phyloP scores from a whole-genome alignment of 164 flowering plant species.

The Magnolia kwangsiensis region DNA sequence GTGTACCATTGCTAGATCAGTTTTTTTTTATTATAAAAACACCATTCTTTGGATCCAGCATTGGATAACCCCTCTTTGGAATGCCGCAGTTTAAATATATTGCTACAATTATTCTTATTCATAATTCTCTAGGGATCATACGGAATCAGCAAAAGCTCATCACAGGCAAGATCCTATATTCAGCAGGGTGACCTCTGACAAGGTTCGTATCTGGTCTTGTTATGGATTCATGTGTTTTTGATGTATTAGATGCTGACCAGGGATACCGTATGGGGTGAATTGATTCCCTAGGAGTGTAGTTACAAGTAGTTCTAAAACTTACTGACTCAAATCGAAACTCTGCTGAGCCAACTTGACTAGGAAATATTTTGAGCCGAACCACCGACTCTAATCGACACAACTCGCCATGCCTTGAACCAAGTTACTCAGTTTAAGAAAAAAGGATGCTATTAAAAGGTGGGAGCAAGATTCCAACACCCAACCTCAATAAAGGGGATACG shows the following conservation, averaged over 20 bases:
- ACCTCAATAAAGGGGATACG: too few species aligned
- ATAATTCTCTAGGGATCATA: conserved; percentile 20
- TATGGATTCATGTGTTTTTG: neutral
- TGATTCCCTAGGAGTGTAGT: neutral
- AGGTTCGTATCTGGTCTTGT: conserved; percentile 30
- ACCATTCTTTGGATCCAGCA: neutral
- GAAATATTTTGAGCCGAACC: too few species aligned
- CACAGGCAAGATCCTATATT: conserved; percentile 19
- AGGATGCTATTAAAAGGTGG: too few species aligned
- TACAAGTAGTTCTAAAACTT: neutral
- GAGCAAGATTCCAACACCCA: too few species aligned
- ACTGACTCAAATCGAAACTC: too few species aligned
- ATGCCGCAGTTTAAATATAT: neutral
- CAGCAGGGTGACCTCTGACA: conserved; percentile 45
- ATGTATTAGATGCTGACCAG: neutral
- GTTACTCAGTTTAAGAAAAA: too few species aligned
- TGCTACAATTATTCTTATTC: neutral
- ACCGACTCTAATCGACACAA: too few species aligned
- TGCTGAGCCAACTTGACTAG: too few species aligned
- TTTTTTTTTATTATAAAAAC: too few species aligned
- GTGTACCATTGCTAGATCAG: neutral
- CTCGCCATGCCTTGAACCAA: too few species aligned
- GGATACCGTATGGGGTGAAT: neutral
- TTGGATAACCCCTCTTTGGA: neutral
- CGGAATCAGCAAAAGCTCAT: conserved; percentile 15